These are phyloP conservation scores for Penstemon eatonii DNA, from an alignment of 257 asterid species.

Conservation along the genomic window DNA sequence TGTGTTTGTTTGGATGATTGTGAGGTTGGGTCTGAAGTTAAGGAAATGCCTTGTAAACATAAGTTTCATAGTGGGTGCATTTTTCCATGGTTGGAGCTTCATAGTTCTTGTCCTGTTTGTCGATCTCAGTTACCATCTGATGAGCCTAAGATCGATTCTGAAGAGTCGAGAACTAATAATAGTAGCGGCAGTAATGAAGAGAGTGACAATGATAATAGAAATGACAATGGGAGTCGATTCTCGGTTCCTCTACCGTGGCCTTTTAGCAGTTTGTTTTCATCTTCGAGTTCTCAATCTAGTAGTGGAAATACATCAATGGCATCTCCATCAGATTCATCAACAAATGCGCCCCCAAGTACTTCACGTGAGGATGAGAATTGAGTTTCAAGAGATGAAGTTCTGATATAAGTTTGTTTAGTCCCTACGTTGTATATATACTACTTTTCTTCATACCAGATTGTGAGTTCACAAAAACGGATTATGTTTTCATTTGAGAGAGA, in stretches of 20 bases:
- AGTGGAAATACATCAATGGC: slow-evolving; percentile 37
- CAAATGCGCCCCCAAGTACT: slow-evolving; percentile 38
- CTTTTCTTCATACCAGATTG: neutral
- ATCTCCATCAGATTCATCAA: slow-evolving; percentile 29
- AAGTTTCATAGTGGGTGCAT: slow-evolving; percentile 71
- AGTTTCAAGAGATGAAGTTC: slow-evolving; percentile 18
- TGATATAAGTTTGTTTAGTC: slow-evolving; percentile 17
- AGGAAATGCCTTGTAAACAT: slow-evolving; percentile 86
- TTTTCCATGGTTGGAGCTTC: slow-evolving; percentile 88
- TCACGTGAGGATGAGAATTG: slow-evolving; percentile 40
- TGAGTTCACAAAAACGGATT: neutral
- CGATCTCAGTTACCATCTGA: slow-evolving; percentile 73
- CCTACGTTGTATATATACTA: slow-evolving; percentile 31
- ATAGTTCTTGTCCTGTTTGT: slow-evolving; percentile 87
- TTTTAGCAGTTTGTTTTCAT: slow-evolving; percentile 59
- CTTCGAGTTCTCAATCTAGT: slow-evolving; percentile 42
- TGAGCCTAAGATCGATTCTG: slow-evolving; percentile 54
- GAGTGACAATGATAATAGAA: slow-evolving; percentile 28
- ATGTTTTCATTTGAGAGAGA: neutral
- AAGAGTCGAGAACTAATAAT: slow-evolving; percentile 31
- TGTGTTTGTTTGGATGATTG: slow-evolving; percentile 83
- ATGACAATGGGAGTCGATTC: slow-evolving; percentile 51
- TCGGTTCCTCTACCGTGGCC: slow-evolving; percentile 80
- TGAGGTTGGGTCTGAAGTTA: slow-evolving; percentile 63
- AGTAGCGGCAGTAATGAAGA: slow-evolving; percentile 24